Evolutionary conservation across 208 protist species (phyloP), one percentile per base, ranked within the genome.

Genomic region (Borovskyia barvae): DNA sequence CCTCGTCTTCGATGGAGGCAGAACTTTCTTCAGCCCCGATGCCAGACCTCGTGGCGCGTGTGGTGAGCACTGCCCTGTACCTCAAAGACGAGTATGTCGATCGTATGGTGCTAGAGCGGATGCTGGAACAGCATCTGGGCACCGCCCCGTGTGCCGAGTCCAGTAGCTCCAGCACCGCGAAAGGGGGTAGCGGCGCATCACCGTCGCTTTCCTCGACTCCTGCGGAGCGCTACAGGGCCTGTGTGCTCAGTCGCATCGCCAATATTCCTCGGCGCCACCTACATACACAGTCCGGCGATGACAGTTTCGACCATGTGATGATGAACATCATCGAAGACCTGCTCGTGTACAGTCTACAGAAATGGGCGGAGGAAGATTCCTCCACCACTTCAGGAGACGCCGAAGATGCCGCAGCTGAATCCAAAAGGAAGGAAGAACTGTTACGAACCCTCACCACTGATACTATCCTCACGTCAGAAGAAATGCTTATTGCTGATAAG

Each of bases 51-150:
- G 81, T 86, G 5, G 75, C 78, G 11, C 81, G 88, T 19, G 72
- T 90, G 3, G 47, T 90, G 19, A 79, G 73, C 30, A 69, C 80
- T 0, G 83, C 75, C 9, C 71, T 90, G 20, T 84, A 80, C 54
- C 33, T 92, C 19, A 94, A 94, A 52, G 88, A 94, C 59, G 88
- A 94, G 43, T 94, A 94, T 59, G 67, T 94, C 52, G 88, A 94
- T 22, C 81, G 85, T 6, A 78, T 94, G 75, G 75, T 92, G 35
- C 40, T 94, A 43, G 71, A 88, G 51, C 67, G 83, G 15, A 60
- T 64, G 9, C 45, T 79, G 39, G 40, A 66, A 39, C 50, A 73
- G 43, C 33, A 62, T 36, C 24, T 55, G 1, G 56, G 58, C n/a
- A 51, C 43, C 12, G 59, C 45, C 1, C 24, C 41, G 8, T 9